Evolutionary conservation across 306 rosid genomes (phyloP).

Genomic region (Carpinus viminea): DNA sequence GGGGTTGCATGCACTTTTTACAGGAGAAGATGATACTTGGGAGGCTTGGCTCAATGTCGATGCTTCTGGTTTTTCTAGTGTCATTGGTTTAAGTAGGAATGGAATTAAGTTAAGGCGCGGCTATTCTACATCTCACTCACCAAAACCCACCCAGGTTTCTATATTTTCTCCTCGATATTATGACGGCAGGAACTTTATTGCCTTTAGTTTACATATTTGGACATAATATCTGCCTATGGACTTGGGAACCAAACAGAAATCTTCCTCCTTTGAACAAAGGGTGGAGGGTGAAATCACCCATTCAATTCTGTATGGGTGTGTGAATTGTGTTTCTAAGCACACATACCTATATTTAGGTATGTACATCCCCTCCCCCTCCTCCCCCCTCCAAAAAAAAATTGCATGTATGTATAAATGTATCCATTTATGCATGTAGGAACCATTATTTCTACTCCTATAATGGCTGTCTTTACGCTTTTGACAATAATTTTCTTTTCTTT

Average conservation of each 20-base stretch:
- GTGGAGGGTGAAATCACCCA: neutral
- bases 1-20: constrained; percentile 96
- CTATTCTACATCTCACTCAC: constrained; percentile 74
- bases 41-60: constrained; percentile 95
- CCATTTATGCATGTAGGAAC: neutral
- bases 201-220: neutral
- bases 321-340: neutral
- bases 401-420: neutral
- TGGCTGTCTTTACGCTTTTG: neutral
- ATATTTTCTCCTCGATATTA: constrained; percentile 9
- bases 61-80: constrained; percentile 80
- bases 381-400: neutral
- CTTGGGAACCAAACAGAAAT: neutral
- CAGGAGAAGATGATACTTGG: constrained; percentile 94
- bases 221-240: neutral
- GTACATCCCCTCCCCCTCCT: no score
- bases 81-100: constrained; percentile 58
- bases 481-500: constrained; percentile 18
- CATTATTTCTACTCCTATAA: neutral
- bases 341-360: neutral
- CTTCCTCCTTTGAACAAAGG: neutral
- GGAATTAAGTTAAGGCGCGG: constrained; percentile 95
- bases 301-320: neutral
- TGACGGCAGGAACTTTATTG: neutral
- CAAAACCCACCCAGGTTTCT: constrained; percentile 82